Evolutionary conservation across 352 stramenopile genomes (phyloP).

Genomic region (Phytopythium aichiense): DNA sequence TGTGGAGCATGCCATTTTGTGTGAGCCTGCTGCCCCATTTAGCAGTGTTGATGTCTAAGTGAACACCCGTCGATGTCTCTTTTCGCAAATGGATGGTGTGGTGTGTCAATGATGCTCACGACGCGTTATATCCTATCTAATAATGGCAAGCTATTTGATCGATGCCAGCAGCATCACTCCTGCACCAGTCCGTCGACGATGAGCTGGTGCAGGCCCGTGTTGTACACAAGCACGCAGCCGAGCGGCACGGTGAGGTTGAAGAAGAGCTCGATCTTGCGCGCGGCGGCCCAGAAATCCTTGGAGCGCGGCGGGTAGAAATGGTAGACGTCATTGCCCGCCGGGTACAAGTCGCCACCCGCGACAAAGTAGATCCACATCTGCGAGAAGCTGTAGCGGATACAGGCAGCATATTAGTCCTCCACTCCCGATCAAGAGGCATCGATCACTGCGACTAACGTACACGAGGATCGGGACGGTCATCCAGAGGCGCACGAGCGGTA

Average conservation of each 20-base stretch:
- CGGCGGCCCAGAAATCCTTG: slow-evolving; percentile 34
- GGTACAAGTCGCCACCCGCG: slow-evolving; percentile 30
- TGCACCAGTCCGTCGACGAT: slow-evolving; percentile 23
- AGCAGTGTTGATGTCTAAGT: no score
- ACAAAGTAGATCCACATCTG: slow-evolving; percentile 42
- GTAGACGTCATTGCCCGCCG: slow-evolving; percentile 36
- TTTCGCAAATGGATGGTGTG: no score
- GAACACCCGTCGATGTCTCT: no score
- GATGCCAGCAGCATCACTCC: background rate
- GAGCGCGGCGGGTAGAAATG: slow-evolving; percentile 39
- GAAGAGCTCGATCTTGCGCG: slow-evolving; percentile 40
- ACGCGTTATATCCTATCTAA: background rate
- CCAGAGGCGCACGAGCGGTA: slow-evolving; percentile 38
- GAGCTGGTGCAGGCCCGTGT: slow-evolving; percentile 26
- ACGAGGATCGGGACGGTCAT: slow-evolving; percentile 40
- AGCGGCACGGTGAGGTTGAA: slow-evolving; percentile 36
- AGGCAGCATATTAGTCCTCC: background rate
- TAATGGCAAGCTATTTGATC: no score
- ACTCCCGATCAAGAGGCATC: background rate
- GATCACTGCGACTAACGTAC: slow-evolving; percentile 17
- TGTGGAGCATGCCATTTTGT: no score
- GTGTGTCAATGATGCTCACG: no score
- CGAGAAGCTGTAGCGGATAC: slow-evolving; percentile 23
- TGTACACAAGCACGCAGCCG: slow-evolving; percentile 24
- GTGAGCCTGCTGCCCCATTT: no score